These are phyloP conservation scores for Drechslerella stenobrocha DNA, from an alignment of 2,329 filamentous ascomycete genomes.

Conservation along the genomic window DNA sequence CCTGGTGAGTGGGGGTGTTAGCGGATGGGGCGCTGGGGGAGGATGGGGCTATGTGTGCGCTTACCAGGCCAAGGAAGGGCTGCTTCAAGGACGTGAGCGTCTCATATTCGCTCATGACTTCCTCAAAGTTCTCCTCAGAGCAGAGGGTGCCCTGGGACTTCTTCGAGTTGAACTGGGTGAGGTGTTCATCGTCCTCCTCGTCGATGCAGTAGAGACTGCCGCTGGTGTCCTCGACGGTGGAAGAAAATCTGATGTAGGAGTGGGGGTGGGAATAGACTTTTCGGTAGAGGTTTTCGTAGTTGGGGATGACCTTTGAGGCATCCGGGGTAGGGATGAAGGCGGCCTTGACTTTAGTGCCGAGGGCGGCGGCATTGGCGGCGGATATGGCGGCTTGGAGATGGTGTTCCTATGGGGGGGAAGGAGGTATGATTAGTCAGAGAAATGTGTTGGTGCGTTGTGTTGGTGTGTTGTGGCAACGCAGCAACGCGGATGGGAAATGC, in stretches of 20 bases:
- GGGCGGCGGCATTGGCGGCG: constrained; percentile 61
- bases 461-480: neutral
- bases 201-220: constrained; percentile 93
- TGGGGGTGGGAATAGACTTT: constrained; percentile 77
- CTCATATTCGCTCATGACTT: constrained; percentile 93
- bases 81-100: constrained; percentile 79
- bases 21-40: no score
- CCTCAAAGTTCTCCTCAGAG: constrained; percentile 89
- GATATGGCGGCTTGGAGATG: constrained; percentile 86
- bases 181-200: constrained; percentile 81
- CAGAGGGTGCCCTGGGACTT: constrained; percentile 67
- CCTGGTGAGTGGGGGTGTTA: neutral
- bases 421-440: neutral
- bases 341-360: constrained; percentile 65
- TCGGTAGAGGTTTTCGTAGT: constrained; percentile 88
- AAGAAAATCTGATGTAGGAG: constrained; percentile 96
- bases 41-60: neutral
- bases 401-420: constrained; percentile 70
- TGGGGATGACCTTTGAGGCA: constrained; percentile 64
- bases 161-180: constrained; percentile 79
- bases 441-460: constrained; percentile 9
- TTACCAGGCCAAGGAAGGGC: constrained; percentile 71
- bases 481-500: constrained; percentile 49
- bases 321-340: constrained; percentile 71
- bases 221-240: constrained; percentile 94